phyloP scores from a whole-genome alignment of 2,329 filamentous ascomycete species.

The Magnaporthiopsis rhizophila region DNA sequence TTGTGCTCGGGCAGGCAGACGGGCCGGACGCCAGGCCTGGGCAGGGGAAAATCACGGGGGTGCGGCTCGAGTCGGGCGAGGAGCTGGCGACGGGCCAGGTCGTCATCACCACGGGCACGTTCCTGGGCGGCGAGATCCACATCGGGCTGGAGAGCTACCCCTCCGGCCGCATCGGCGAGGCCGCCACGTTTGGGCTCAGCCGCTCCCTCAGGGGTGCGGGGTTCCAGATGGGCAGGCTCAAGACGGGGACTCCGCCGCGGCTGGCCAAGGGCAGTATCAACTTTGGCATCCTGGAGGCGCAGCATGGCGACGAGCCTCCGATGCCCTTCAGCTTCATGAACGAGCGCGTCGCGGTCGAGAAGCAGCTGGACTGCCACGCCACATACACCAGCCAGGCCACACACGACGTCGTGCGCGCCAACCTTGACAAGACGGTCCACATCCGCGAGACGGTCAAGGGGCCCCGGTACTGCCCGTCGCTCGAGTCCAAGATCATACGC shows the following conservation, averaged over 20 bases:
- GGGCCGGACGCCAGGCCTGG: conserved; percentile 28
- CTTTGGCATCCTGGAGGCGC: conserved; percentile 61
- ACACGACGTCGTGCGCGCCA: conserved; percentile 76
- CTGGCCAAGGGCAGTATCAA: conserved; percentile 77
- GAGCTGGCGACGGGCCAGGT: conserved; percentile 73
- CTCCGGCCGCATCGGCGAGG: conserved; percentile 87
- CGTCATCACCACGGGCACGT: conserved; percentile 93
- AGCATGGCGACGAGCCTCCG: conserved; percentile 77
- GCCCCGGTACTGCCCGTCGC: conserved; percentile 87
- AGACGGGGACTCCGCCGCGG: conserved; percentile 91
- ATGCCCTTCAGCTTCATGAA: conserved; percentile 90
- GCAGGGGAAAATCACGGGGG: conserved; percentile 67
- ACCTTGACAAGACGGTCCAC: conserved; percentile 93
- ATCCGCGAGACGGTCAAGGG: conserved; percentile 93
- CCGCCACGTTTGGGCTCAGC: conserved; percentile 85
- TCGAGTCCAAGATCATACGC: conserved; percentile 88
- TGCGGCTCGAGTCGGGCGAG: conserved; percentile 80
- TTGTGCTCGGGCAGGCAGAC: conserved; percentile 60
- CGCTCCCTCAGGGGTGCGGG: conserved; percentile 83
- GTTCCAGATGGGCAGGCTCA: conserved; percentile 80
- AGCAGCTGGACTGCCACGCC: conserved; percentile 78
- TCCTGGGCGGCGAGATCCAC: conserved; percentile 92
- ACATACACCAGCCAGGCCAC: conserved; percentile 80
- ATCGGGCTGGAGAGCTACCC: conserved; percentile 81
- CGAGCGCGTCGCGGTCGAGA: conserved; percentile 63